phyloP scores from a whole-genome alignment of 371 early-diverging fungal species.

The Parasitella parasitica region DNA sequence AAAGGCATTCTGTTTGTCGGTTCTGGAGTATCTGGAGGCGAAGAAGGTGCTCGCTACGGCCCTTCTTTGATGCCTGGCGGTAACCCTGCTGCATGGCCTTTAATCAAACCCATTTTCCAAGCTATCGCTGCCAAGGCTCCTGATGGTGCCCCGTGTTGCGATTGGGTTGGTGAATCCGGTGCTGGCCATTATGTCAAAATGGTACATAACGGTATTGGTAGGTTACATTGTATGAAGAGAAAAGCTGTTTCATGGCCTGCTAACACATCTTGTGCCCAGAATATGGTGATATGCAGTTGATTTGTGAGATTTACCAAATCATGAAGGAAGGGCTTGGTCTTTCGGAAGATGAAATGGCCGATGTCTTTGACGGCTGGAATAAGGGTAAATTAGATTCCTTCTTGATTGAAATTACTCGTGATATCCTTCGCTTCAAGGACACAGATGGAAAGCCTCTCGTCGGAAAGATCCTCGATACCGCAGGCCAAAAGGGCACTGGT shows the following conservation, averaged over 20 bases:
- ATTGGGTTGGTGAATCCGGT: slow-evolving; percentile 98
- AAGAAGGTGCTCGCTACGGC: slow-evolving; percentile 98
- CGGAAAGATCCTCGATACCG: slow-evolving; percentile 93
- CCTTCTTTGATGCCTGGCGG: slow-evolving; percentile 99
- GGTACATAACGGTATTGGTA: slow-evolving; percentile 98
- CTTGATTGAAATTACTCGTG: slow-evolving; percentile 93
- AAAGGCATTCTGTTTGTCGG: slow-evolving; percentile 95
- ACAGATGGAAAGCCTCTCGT: slow-evolving; percentile 82
- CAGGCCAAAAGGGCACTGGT: slow-evolving; percentile 99
- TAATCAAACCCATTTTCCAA: slow-evolving; percentile 93
- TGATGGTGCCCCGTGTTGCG: slow-evolving; percentile 93
- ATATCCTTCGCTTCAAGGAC: slow-evolving; percentile 91
- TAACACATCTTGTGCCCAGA: slow-evolving; percentile 45
- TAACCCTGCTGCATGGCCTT: slow-evolving; percentile 87
- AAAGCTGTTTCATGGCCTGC: background rate
- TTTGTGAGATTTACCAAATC: slow-evolving; percentile 94
- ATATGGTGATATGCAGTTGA: slow-evolving; percentile 99
- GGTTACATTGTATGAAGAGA: background rate
- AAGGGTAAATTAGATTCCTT: slow-evolving; percentile 93
- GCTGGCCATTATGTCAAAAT: slow-evolving; percentile 99
- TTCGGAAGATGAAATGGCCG: slow-evolving; percentile 82
- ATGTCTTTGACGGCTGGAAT: slow-evolving; percentile 92
- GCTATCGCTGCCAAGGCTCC: slow-evolving; percentile 88
- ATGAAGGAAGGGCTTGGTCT: slow-evolving; percentile 82
- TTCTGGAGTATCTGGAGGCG: slow-evolving; percentile 98